These are phyloP conservation scores for Suhomyces yuchorum DNA, from an alignment of 1,139 yeast species.

Conservation along the genomic window DNA sequence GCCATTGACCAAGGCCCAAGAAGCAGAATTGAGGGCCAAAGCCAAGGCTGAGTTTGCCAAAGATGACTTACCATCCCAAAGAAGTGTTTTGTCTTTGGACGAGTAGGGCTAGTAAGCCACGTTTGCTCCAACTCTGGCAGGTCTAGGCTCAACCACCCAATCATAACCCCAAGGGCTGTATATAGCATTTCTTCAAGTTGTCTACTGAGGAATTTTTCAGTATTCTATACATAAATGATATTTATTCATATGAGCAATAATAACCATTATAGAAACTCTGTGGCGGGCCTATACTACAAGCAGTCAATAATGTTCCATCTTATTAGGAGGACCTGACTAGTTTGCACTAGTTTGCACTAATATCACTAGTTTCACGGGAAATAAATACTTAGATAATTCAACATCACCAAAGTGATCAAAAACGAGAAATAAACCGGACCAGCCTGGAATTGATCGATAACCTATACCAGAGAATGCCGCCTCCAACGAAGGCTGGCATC, in stretches of 20 bases:
- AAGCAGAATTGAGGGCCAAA: slow-evolving; percentile 38
- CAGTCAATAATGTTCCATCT: too few species aligned
- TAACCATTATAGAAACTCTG: too few species aligned
- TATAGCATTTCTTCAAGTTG: neutral
- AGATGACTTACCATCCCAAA: slow-evolving; percentile 61
- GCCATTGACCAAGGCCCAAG: slow-evolving; percentile 67
- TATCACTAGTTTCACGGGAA: neutral
- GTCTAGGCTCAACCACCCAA: neutral
- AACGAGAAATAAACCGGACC: neutral
- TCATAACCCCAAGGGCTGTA: slow-evolving; percentile 2
- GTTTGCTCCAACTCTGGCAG: too few species aligned
- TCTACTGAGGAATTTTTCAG: neutral
- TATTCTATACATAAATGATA: neutral
- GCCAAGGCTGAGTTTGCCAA: slow-evolving; percentile 48
- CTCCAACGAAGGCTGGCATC: neutral
- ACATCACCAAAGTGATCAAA: neutral
- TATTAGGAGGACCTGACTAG: too few species aligned
- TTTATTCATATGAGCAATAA: neutral
- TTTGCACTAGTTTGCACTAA: neutral
- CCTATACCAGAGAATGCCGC: neutral
- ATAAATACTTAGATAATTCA: neutral
- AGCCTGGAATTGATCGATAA: slow-evolving; percentile 1
- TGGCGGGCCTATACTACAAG: too few species aligned
- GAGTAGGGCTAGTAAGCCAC: too few species aligned
- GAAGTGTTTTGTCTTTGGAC: slow-evolving; percentile 63